These are phyloP conservation scores for Elsinoe ampelina DNA, from an alignment of 2,329 filamentous ascomycete genomes.

Conservation along the genomic window DNA sequence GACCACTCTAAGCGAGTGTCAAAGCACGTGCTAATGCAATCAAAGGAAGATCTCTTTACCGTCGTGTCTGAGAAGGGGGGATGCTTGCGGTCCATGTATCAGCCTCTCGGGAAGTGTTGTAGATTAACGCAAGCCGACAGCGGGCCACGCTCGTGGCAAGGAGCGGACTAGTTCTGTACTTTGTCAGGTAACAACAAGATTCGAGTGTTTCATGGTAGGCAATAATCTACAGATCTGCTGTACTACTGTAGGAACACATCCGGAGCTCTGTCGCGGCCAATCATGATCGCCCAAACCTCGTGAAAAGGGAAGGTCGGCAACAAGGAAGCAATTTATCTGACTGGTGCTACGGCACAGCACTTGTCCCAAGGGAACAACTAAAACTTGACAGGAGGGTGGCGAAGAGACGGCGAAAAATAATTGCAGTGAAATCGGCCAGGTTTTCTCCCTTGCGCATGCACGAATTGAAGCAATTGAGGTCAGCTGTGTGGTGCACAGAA, in stretches of 20 bases:
- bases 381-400: background rate
- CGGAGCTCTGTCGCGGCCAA: background rate
- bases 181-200: background rate
- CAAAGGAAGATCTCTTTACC: too few relatives aligned
- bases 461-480: too few relatives aligned
- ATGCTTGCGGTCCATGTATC: too few relatives aligned
- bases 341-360: background rate
- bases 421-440: background rate
- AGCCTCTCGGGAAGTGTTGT: too few relatives aligned
- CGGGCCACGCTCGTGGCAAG: background rate
- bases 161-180: background rate
- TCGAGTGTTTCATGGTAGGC: background rate
- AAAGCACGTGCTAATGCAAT: too few relatives aligned
- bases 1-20: too few relatives aligned
- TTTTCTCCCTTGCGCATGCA: background rate
- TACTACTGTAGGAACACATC: background rate
- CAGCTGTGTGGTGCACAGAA: background rate
- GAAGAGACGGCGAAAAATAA: background rate
- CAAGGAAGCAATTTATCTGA: background rate
- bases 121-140: too few relatives aligned
- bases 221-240: background rate
- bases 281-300: background rate
- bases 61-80: too few relatives aligned
- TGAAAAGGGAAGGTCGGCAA: constrained; percentile 6
- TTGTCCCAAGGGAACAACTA: background rate